Conservation (phyloP, 768 basidiomycete genomes). For the Suillus variegatus region DNA sequence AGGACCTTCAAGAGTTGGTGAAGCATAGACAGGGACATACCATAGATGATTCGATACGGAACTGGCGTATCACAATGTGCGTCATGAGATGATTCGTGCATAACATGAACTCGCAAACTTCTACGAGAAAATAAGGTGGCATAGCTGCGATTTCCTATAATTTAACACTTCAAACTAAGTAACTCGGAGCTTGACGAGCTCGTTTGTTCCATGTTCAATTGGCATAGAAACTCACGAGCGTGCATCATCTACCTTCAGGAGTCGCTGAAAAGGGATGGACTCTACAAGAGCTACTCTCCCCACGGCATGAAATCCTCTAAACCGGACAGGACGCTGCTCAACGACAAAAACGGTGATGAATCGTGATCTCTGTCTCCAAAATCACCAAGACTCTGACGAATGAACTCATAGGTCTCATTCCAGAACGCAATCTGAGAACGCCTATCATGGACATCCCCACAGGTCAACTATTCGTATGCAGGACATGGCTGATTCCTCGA, state of each 20-base stretch:
- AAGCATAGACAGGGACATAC: conserved; percentile 3
- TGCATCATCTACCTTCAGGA: not conserved
- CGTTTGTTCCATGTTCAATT: conserved; percentile 18
- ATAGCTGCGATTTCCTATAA: not conserved
- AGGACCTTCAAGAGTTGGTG: not conserved
- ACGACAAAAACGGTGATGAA: not conserved
- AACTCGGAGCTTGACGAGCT: conserved; percentile 17
- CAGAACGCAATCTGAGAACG: not conserved
- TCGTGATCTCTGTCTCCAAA: not conserved
- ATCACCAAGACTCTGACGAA: not conserved
- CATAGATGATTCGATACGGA: conserved; percentile 6
- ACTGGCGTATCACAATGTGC: not conserved
- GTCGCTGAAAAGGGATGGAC: not conserved
- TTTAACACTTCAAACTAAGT: not conserved
- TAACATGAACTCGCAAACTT: conserved; percentile 2
- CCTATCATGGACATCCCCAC: not conserved
- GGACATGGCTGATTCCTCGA: not conserved
- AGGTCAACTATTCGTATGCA: not conserved
- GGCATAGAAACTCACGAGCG: conserved; percentile 8
- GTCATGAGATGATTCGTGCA: not conserved
- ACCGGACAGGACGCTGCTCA: not conserved
- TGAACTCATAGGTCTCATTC: not conserved
- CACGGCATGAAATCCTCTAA: not conserved
- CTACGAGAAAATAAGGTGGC: conserved; percentile 1
- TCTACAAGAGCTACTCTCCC: not conserved